Percentiles rank a stretch among this genome's conserved stretches.
Evolutionary conservation across 495 filamentous ascomycete genomes (phyloP).

Genomic region (Parachaetomium inaequale): DNA sequence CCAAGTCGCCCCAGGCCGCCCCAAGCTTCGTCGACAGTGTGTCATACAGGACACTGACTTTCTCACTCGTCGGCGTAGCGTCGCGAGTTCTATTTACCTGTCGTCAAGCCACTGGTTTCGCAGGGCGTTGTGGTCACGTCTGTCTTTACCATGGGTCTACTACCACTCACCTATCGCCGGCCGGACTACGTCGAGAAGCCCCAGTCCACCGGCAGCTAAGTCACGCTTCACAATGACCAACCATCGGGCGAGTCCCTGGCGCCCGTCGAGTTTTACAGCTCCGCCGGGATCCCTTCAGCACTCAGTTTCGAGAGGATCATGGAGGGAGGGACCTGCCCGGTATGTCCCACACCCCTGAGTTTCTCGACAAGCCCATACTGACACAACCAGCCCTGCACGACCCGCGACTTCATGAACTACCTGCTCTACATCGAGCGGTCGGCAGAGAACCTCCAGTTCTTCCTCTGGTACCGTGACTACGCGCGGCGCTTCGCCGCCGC

Average conservation of each 20-base stretch:
- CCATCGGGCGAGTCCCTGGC: conserved; percentile 22
- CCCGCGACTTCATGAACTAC: conserved; percentile 78
- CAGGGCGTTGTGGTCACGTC: neutral
- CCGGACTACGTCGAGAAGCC: conserved; percentile 36
- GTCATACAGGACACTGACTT: too few species aligned
- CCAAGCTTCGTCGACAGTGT: neutral
- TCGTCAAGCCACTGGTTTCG: too few species aligned
- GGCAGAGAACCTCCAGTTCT: conserved; percentile 79
- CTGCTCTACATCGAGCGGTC: conserved; percentile 68
- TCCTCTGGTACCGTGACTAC: conserved; percentile 70
- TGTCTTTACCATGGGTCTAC: conserved; percentile 27
- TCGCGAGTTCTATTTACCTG: too few species aligned
- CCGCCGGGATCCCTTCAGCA: conserved; percentile 58
- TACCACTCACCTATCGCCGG: conserved; percentile 38
- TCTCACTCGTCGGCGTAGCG: too few species aligned
- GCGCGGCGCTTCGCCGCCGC: conserved; percentile 55
- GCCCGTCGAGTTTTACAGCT: conserved; percentile 20
- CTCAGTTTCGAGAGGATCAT: conserved; percentile 71
- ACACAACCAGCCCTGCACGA: conserved; percentile 62
- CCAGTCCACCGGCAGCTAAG: conserved; percentile 26
- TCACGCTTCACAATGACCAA: conserved; percentile 24
- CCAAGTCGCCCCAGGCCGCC: neutral
- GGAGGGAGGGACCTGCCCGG: conserved; percentile 69
- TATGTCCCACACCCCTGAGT: conserved; percentile 43
- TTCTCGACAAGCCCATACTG: neutral